Evolutionary conservation across 164 flowering plant species (phyloP), one percentile per base, ranked within the genome.

Genomic region (Tetrastigma voinierianum): DNA sequence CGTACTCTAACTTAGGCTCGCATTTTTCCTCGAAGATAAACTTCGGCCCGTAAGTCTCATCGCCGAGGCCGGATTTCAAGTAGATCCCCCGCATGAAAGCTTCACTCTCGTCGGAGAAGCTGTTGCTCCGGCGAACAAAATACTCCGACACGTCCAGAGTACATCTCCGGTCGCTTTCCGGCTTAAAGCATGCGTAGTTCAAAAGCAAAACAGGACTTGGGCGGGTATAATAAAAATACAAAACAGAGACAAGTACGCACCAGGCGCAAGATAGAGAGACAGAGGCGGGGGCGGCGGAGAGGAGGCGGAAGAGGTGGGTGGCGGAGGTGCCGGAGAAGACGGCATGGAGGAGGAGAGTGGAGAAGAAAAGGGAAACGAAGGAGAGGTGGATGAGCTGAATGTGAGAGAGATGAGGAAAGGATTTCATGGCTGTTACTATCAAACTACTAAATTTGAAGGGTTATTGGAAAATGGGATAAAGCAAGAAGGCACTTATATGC

Each of bases 21-120:
- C 59, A 17, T 17, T 76, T 58, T 0, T 54, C 59, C 13, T 74
- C 67, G 58, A 83, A 87, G 17, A 87, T 62, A 75, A 87, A 85
- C 3, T 82, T 78, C 0, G 89, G 87, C 0, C 66, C 87, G 69
- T 87, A 87, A 9, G 91, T 82, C 55, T 85, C 86, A 19, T 82
- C 78, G 9, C 91, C 85, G 18, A 87, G 57, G 43, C 91, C 88
- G 5, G 86, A 87, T 56, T 84, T 87, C 8, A 69, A 69, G 53
- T 71, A 79, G 56, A 84, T 82, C 0, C 75, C 67, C 9, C 79
- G 79, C 90, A 86, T 86, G 81, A 86, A 86, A 1, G 76, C 73
- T 10, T 66, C 66, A 64, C 79, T 67, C 6, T 49, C 55, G 4
- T 59, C 14, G 32, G 67, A 17, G 76, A 75, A 71, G 3, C 74